Evolutionary conservation across 441 rosid species (phyloP), one percentile per base, ranked within the genome.

Genomic region (Arabidopsis lyrata): DNA sequence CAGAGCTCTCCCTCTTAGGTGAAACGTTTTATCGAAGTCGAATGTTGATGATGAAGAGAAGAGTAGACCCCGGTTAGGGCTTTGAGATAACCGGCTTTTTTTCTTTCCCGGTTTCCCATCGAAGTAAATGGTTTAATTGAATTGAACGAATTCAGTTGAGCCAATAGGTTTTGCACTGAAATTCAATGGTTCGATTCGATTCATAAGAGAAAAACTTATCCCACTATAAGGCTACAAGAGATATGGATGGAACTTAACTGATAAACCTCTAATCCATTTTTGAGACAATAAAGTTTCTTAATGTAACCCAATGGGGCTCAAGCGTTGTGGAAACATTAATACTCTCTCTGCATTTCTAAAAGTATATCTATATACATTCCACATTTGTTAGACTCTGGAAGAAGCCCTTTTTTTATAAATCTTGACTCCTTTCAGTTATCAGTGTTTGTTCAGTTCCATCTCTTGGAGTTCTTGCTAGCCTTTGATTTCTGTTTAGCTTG

Each of bases 401-500:
- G 66, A 47, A 73, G 77, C 20, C 66, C 38, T 47, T 16, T 47
- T 16, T 20, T 47, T 7, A 50, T 41, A 66, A 67, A 56, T 35
- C 52, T n/a, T 5, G 70, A 11, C 42, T 68, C 35, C 56, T 42
- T 61, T 62, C 34, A 18, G 24, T 44, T 45, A 86, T 15, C 41
- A 36, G 22, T 10, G 47, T 41, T 41, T n/a, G 12, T 15, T 59
- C 86, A 94, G 12, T 90, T 95, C 99, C 99, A 92, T 85, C 97
- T 86, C 88, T 92, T 95, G 8, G 97, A 73, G 18, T 95, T 95
- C 86, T 95, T 95, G 71, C 16, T 8, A 15, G 90, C 89, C 80
- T 91, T 94, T 1, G 97, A 90, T 71, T 87, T 94, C 70, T 90
- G 97, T 77, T 90, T 95, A 5, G 97, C 88, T n/a, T 90, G 91